Evolutionary conservation across 257 asterid species (phyloP), one percentile per base, ranked within the genome.

Genomic region (Buddleja alternifolia): DNA sequence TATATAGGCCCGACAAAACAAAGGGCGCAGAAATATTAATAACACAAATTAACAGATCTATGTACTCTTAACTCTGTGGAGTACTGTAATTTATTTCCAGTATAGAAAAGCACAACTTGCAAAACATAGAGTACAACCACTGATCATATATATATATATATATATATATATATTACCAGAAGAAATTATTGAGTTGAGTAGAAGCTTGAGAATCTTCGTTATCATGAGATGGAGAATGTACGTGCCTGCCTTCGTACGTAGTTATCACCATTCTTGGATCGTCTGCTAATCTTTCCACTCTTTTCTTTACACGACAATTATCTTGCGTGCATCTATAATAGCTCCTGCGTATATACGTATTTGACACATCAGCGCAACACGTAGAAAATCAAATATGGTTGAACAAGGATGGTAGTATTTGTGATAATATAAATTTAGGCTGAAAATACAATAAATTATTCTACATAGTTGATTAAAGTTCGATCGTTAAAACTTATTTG

Each of bases 251-350:
- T 75, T 93, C 98, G 68, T 93, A 90, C 12, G 97, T 85, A 4
- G 98, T 93, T 68, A 93, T 93, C 56, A 93, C 98, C 98, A 93
- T 93, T 50, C 96, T 85, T 0, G 98, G 97, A 76, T 93, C 98
- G 60, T 90, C 97, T 2, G 90, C 97, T 16, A 90, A 79, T 67
- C 98, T 80, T 56, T 93, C 98, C 52, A 93, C 92, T 0, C 98
- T 83, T 58, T 93, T 93, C 84, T 93, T 93, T 29, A 93, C 98
- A 0, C 93, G 86, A 39, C 98, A 93, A 11, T 84, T 90, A 51
- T 86, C 97, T 66, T 90, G 93, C 7, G 98, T 93, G 73, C 98
- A 93, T 10, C 98, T 79, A 32, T 93, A 93, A 71, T 93, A 93
- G 57, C 98, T 93, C 93, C 98, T 93, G 85, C 68, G 6, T 8